Evolutionary conservation across 345 rosid species (phyloP).

Genomic region (Brassica cretica): DNA sequence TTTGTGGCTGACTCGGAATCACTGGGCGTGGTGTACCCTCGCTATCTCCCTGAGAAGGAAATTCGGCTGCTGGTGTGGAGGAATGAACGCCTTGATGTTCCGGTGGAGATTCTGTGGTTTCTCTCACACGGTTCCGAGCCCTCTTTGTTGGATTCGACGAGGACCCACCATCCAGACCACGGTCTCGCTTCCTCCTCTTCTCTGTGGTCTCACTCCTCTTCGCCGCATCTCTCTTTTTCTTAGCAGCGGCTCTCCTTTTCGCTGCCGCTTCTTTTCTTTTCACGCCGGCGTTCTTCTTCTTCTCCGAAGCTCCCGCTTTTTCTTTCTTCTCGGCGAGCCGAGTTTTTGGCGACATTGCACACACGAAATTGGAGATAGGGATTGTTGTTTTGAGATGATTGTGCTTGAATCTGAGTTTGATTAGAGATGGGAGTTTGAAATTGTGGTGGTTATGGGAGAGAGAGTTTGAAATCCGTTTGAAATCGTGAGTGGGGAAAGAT

Average conservation of each 20-base stretch:
- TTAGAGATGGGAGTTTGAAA: background rate
- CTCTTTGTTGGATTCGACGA: background rate
- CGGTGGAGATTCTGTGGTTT: background rate
- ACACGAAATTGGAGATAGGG: background rate
- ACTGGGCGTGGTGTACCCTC: background rate
- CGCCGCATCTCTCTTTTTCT: background rate
- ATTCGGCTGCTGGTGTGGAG: background rate
- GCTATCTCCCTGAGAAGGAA: no score
- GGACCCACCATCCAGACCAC: background rate
- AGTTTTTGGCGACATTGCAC: background rate
- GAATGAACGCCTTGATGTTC: background rate
- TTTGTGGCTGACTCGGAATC: background rate
- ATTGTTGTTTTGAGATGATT: background rate
- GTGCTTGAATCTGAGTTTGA: background rate
- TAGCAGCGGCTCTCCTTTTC: background rate
- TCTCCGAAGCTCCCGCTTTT: background rate
- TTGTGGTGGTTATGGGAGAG: background rate
- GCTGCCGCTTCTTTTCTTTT: background rate
- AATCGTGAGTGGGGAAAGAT: background rate
- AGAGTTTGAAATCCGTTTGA: background rate
- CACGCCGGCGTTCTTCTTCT: background rate
- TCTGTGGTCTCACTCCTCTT: background rate
- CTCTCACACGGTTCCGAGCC: background rate
- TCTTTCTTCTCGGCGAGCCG: background rate
- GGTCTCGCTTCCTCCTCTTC: background rate